A percentile compares a stretch with the other conserved stretches of the same genome.
Evolutionary conservation across 2,329 filamentous ascomycete species (phyloP).

Genomic region (Fusarium citri): DNA sequence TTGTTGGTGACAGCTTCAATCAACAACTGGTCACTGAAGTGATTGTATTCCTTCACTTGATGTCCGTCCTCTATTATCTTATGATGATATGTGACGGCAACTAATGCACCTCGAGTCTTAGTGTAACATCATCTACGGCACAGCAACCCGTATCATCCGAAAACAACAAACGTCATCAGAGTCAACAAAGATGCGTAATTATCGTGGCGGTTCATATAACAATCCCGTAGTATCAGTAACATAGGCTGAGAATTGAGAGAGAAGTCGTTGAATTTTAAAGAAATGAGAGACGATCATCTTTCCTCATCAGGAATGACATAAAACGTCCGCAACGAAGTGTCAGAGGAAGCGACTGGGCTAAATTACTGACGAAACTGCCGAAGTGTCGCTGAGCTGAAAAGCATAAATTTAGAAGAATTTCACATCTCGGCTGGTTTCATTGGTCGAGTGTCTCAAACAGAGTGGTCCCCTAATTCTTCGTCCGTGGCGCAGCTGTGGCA

Average conservation of each 20-base stretch:
- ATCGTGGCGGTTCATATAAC: constrained; percentile 2
- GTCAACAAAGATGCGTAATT: constrained; percentile 14
- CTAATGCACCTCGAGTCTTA: background rate
- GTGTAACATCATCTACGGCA: constrained; percentile 8
- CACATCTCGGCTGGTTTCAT: constrained; percentile 8
- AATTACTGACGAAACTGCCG: background rate
- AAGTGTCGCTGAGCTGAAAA: constrained; percentile 27
- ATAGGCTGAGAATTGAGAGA: no score
- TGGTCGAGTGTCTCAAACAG: constrained; percentile 4
- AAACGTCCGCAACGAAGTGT: constrained; percentile 1
- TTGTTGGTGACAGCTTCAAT: background rate
- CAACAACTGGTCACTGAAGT: background rate
- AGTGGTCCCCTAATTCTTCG: constrained; percentile 19
- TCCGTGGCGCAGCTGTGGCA: constrained; percentile 39
- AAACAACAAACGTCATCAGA: constrained; percentile 24
- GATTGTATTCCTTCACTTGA: background rate
- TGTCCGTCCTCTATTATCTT: background rate
- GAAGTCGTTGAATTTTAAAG: background rate
- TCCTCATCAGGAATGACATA: background rate
- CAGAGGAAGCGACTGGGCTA: background rate
- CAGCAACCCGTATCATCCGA: constrained; percentile 16
- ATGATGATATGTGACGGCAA: background rate
- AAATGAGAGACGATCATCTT: background rate
- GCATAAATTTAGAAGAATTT: constrained; percentile 17
- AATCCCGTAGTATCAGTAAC: no score